Evolutionary conservation across 495 filamentous ascomycete species (phyloP).

Genomic region (Trypethelium eluteriae): DNA sequence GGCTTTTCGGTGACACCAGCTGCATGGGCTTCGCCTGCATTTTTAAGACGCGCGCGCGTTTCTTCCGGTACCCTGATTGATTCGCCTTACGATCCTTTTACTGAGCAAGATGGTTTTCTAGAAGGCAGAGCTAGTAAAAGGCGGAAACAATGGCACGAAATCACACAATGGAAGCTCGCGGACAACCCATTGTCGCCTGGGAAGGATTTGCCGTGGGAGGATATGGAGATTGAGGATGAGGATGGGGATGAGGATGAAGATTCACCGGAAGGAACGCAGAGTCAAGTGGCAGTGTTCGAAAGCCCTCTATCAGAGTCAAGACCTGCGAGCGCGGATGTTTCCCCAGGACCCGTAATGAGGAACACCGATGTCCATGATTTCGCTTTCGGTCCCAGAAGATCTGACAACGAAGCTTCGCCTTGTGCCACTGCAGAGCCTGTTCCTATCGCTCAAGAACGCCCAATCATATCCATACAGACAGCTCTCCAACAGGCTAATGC

Average conservation of each 20-base stretch:
- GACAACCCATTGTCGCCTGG: constrained; percentile 60
- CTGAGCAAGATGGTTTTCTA: constrained; percentile 57
- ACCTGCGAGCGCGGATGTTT: neutral
- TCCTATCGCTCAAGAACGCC: neutral
- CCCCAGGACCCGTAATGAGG: neutral
- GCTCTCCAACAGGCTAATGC: neutral
- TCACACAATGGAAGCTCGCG: constrained; percentile 61
- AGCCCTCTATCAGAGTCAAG: neutral
- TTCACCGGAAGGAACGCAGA: neutral
- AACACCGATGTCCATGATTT: neutral
- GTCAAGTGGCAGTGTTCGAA: neutral
- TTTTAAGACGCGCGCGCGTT: constrained; percentile 55
- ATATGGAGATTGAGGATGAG: constrained; percentile 11
- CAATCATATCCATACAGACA: neutral
- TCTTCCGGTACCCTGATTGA: constrained; percentile 55
- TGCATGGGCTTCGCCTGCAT: constrained; percentile 66
- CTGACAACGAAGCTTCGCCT: neutral
- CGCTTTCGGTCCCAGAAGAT: neutral
- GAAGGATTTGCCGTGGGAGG: constrained; percentile 28
- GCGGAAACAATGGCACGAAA: constrained; percentile 41
- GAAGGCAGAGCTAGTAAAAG: constrained; percentile 62
- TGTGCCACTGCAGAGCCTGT: neutral
- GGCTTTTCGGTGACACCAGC: constrained; percentile 1
- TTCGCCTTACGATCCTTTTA: constrained; percentile 58
- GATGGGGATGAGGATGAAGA: neutral